Conservation (phyloP, 2,329 filamentous ascomycete genomes). For the Drechslera avenae region DNA sequence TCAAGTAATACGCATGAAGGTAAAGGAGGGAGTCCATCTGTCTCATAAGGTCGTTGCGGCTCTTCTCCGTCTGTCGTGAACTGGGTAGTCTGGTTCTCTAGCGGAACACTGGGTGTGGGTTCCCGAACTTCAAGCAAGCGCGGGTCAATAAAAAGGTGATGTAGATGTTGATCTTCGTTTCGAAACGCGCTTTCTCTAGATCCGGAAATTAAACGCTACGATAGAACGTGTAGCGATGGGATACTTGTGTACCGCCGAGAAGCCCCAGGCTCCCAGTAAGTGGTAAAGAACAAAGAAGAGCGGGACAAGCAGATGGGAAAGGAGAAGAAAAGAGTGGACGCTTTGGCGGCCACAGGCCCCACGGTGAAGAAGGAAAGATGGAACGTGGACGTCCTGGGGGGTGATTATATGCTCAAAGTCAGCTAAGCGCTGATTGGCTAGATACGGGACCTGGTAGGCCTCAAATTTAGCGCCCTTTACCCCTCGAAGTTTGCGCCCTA, state of each 20-base stretch:
- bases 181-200: neutral
- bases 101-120: slow-evolving; percentile 1
- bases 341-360: slow-evolving; percentile 5
- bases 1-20: slow-evolving; percentile 6
- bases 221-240: slow-evolving; percentile 2
- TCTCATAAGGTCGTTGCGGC: slow-evolving; percentile 2
- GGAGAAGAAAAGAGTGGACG: slow-evolving; percentile 2
- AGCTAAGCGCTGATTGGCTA: slow-evolving; percentile 1
- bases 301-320: neutral
- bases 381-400: neutral
- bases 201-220: slow-evolving; percentile 6
- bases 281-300: slow-evolving; percentile 2
- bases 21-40: slow-evolving; percentile 9
- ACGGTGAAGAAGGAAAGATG: slow-evolving; percentile 10
- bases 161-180: slow-evolving; percentile 4
- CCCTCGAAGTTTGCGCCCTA: neutral
- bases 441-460: neutral
- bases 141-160: slow-evolving; percentile 7
- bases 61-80: slow-evolving; percentile 2
- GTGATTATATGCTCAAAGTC: neutral
- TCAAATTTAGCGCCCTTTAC: neutral
- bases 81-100: slow-evolving; percentile 6
- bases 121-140: slow-evolving; percentile 5
- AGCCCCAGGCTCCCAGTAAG: slow-evolving; percentile 2
- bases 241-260: slow-evolving; percentile 1